Base-by-base conservation (phyloP, 176 grass and related monocot genomes). In the Cenchrus fungigraminus region DNA sequence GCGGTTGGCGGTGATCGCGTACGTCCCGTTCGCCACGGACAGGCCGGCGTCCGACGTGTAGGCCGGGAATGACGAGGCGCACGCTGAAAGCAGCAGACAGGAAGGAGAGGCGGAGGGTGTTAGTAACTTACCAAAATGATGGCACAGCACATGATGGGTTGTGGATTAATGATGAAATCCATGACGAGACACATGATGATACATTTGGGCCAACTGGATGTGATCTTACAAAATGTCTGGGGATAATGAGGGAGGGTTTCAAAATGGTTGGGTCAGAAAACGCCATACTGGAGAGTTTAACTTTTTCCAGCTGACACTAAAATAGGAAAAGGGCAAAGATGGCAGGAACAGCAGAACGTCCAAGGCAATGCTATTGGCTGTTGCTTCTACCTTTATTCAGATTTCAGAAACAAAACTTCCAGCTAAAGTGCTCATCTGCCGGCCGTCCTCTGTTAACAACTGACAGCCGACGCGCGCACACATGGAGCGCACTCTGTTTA, bases 11-110 rank as follows among this genome's bases (percentile, higher is more conserved):
- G 86, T 93, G 28, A 97, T 80, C 11, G 95, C 88, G 50, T 95
- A 97, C 22, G 92, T 97, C 75, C 92, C 92, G 52, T 95, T 97
- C 13, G 85, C 87, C 87, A 95, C 92, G 29, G 88, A 46, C 76
- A 97, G 61, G 28, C 92, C 92, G 78, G 86, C 73, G 82, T 93
- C 95, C 19, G 92, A 86, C 55, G 92, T 70, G 81, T 56, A 86
- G 2, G 73, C 81, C 2, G 92, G 82, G 88, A 97, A 90, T 14
- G 77, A 91, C 28, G 95, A 97, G 7, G 84, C 13, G 76, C 92
- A 95, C 6, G 89, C 92, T 97, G 79, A 1, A 85, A 60, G 37
- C 65, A 82, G 10, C 25, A 78, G 17, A 6, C 0, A 6, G 58
- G 37, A 40, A 61, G 3, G 20, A 25, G 50, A 50, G 73, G n/a